A percentile compares a stretch with the other conserved stretches of the same genome.
phyloP scores from a whole-genome alignment of 2,329 filamentous ascomycete genomes.

The Monilinia aucupariae region DNA sequence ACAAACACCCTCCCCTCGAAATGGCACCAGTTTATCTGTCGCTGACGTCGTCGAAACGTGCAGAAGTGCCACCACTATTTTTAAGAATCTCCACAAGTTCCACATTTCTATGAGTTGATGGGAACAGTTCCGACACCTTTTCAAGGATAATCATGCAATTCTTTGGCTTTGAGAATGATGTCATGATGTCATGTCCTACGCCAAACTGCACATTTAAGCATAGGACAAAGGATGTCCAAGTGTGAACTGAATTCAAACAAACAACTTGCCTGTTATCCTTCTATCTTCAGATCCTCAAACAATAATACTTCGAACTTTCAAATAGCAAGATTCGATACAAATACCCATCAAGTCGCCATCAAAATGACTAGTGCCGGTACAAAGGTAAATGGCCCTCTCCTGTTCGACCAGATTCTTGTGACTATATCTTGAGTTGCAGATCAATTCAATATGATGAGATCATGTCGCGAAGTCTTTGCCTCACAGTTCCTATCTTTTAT shows the following conservation, averaged over 20 bases:
- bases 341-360: neutral
- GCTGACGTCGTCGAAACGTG: conserved; percentile 5
- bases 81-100: conserved; percentile 1
- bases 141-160: neutral
- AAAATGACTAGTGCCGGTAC: conserved; percentile 4
- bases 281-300: neutral
- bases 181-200: conserved; percentile 8
- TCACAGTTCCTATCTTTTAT: neutral
- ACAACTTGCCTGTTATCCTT: neutral
- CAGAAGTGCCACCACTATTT: neutral
- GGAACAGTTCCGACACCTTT: neutral
- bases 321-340: neutral
- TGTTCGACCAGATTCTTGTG: neutral
- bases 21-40: neutral
- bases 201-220: neutral
- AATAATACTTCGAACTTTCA: neutral
- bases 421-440: neutral
- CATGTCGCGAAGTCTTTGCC: neutral
- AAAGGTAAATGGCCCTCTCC: neutral
- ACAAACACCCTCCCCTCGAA: conserved; percentile 9
- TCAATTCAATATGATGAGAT: neutral
- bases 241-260: neutral
- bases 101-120: neutral
- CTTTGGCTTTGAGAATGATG: conserved; percentile 8
- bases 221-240: conserved; percentile 3